phyloP scores from a whole-genome alignment of 345 rosid genomes.

The Salix arbutifolia region DNA sequence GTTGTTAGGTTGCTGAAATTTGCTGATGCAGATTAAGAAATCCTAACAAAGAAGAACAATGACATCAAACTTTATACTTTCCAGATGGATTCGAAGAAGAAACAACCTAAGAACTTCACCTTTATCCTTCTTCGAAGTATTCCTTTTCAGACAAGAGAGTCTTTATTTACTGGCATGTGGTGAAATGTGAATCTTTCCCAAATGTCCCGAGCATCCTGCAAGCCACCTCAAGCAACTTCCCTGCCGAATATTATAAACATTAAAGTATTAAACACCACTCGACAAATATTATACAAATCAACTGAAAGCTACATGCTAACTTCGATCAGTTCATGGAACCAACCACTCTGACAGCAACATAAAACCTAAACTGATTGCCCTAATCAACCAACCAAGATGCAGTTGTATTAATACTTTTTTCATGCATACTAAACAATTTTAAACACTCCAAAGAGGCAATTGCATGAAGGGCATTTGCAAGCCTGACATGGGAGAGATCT shows the following conservation, averaged over 20 bases:
- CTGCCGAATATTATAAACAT: neutral
- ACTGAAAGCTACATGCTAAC: neutral
- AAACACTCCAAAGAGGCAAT: neutral
- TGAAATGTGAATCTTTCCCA: constrained; percentile 9
- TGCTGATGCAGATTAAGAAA: neutral
- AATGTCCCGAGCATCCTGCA: constrained; percentile 9
- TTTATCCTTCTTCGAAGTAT: constrained; percentile 21
- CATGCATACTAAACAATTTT: neutral
- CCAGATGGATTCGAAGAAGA: neutral
- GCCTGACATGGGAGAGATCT: neutral
- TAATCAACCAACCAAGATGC: neutral
- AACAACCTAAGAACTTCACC: constrained; percentile 14
- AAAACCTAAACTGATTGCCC: neutral
- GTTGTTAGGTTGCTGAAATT: neutral
- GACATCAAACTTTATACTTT: neutral
- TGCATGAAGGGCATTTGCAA: neutral
- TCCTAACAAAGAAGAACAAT: neutral
- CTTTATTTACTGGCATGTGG: constrained; percentile 10
- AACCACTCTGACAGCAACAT: neutral
- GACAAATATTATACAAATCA: neutral
- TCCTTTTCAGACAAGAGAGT: neutral
- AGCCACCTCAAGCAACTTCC: constrained; percentile 14
- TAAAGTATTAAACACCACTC: neutral
- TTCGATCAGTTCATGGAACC: neutral
- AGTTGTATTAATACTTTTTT: neutral